Evolutionary conservation across 139 green algal species (phyloP).

Genomic region (Gonium pectorale): DNA sequence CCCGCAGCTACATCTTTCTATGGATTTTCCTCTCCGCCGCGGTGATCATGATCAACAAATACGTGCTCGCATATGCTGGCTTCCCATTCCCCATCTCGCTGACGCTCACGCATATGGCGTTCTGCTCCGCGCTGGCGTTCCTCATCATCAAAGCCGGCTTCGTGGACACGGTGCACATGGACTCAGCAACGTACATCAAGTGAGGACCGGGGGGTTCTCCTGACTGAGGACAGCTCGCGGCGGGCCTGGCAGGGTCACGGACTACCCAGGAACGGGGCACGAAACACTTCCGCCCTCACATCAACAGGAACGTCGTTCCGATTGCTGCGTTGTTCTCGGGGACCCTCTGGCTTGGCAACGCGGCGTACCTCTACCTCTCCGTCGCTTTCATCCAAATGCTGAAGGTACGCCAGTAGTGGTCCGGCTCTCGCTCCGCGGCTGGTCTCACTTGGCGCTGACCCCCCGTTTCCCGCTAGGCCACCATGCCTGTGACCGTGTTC

Average conservation of each 20-base stretch:
- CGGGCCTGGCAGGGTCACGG: not conserved
- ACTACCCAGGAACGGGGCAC: not conserved
- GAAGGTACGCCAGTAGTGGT: conserved; percentile 82
- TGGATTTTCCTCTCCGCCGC: conserved; percentile 58
- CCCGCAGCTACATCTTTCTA: conserved; percentile 55
- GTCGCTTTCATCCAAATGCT: conserved; percentile 98
- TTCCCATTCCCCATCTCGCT: conserved; percentile 79
- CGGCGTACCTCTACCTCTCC: conserved; percentile 93
- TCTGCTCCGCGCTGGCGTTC: conserved; percentile 57
- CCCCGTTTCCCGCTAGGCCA: conserved; percentile 47
- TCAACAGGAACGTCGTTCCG: conserved; percentile 59
- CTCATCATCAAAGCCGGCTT: conserved; percentile 50
- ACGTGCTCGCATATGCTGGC: conserved; percentile 64
- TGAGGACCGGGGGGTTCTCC: not conserved
- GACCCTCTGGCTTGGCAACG: conserved; percentile 94
- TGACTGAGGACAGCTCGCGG: not conserved
- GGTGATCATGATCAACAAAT: conserved; percentile 86
- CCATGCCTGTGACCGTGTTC: conserved; percentile 60
- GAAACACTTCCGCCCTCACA: too few species aligned
- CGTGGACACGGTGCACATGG: conserved; percentile 37
- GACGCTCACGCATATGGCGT: conserved; percentile 71
- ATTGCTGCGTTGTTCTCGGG: conserved; percentile 91
- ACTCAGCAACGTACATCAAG: conserved; percentile 49
- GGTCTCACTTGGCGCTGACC: too few species aligned
- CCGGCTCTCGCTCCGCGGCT: too few species aligned